Percentiles rank a stretch among this genome's conserved stretches.
These are phyloP conservation scores for Zygosaccharomyces bisporus DNA, from an alignment of 805 yeast genomes.

Conservation along the genomic window DNA sequence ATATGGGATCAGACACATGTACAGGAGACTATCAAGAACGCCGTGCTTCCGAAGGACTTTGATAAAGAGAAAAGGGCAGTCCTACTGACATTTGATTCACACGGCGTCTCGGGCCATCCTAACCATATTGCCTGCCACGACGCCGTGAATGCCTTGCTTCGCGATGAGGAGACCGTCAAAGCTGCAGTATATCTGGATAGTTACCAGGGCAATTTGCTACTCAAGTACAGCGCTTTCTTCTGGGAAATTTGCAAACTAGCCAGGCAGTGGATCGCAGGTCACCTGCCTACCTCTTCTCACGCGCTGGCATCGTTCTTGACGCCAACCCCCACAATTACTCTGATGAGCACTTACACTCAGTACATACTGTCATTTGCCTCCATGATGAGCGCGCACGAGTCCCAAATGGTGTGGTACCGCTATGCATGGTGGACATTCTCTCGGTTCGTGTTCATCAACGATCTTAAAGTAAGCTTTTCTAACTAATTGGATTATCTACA, in stretches of 20 bases:
- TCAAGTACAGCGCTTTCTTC: constrained; percentile 28
- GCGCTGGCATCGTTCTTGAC: not conserved
- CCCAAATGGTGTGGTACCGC: constrained; percentile 95
- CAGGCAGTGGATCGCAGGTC: constrained; percentile 1
- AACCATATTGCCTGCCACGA: constrained; percentile 68
- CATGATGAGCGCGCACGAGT: constrained; percentile 75
- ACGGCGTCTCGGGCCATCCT: constrained; percentile 83
- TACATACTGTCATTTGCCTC: constrained; percentile 50
- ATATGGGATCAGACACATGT: constrained; percentile 53
- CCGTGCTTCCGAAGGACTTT: constrained; percentile 3
- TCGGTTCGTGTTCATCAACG: constrained; percentile 74
- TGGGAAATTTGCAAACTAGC: constrained; percentile 13
- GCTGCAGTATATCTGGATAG: constrained; percentile 17
- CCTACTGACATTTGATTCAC: constrained; percentile 73
- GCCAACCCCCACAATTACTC: constrained; percentile 33
- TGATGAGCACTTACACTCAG: constrained; percentile 35
- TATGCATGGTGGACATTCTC: constrained; percentile 81
- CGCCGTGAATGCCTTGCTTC: constrained; percentile 40
- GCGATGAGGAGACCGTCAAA: constrained; percentile 3
- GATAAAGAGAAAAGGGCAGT: constrained; percentile 1
- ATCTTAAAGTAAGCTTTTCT: constrained; percentile 37
- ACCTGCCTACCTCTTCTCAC: not conserved
- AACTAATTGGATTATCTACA: constrained; percentile 11
- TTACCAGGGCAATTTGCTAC: constrained; percentile 15
- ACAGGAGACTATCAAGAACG: constrained; percentile 8